Evolutionary conservation across 805 yeast species (phyloP).

Genomic region (Saccharomycopsis selenospora): DNA sequence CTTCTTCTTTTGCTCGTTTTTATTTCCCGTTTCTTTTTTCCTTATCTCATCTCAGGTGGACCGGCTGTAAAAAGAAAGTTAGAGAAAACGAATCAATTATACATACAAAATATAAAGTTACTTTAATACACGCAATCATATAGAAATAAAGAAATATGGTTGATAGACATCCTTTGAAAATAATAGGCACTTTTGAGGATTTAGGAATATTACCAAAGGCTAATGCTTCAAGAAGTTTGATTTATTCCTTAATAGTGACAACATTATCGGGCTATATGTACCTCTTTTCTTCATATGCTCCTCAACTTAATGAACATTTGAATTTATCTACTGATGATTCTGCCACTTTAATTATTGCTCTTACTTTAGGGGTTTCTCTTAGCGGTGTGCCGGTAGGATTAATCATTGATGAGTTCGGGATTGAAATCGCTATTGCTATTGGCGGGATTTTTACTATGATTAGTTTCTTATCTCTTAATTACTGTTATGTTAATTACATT

Average conservation of each 20-base stretch:
- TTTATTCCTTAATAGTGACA: constrained; percentile 36
- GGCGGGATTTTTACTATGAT: background rate
- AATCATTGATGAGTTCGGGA: constrained; percentile 53
- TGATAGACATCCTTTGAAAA: too few species aligned
- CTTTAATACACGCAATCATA: too few species aligned
- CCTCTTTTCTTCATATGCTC: constrained; percentile 66
- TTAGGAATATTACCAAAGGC: background rate
- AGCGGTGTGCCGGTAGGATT: constrained; percentile 69
- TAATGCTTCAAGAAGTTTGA: background rate
- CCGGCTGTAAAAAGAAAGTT: too few species aligned
- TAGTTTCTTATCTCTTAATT: background rate
- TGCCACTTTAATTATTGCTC: constrained; percentile 54
- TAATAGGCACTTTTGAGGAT: too few species aligned
- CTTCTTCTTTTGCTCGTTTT: too few species aligned
- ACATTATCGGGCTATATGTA: constrained; percentile 72
- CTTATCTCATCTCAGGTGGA: too few species aligned
- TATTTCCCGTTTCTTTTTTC: too few species aligned
- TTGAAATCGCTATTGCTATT: constrained; percentile 33
- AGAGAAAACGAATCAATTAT: too few species aligned
- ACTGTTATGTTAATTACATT: background rate
- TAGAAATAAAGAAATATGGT: too few species aligned
- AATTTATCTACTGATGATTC: constrained; percentile 52
- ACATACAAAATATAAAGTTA: too few species aligned
- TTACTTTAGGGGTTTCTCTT: constrained; percentile 55
- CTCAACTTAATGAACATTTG: constrained; percentile 53